These are phyloP conservation scores for Combretum micranthum DNA, from an alignment of 345 rosid genomes.

Conservation along the genomic window DNA sequence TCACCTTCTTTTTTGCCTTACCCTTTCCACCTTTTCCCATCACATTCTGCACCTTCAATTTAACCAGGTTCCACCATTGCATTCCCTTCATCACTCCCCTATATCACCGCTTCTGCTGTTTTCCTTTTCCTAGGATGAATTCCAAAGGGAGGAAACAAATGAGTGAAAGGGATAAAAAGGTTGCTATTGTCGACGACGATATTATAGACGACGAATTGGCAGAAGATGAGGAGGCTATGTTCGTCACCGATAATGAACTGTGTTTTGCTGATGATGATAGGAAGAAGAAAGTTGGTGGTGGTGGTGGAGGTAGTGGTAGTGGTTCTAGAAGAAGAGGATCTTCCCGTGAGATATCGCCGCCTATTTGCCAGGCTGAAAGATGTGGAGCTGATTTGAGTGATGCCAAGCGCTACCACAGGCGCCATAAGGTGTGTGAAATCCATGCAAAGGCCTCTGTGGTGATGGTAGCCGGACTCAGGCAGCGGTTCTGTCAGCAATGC, in stretches of 20 bases:
- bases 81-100: conserved; percentile 3
- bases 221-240: conserved; percentile 31
- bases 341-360: conserved; percentile 23
- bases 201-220: conserved; percentile 48
- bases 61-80: conserved; percentile 1
- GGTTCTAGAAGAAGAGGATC: conserved; percentile 25
- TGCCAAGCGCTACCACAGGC: conserved; percentile 69
- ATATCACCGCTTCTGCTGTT: not conserved
- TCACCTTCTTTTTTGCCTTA: conserved; percentile 4
- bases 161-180: conserved; percentile 21
- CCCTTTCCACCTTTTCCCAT: conserved; percentile 4
- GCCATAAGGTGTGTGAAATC: conserved; percentile 84
- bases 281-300: conserved; percentile 23
- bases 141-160: conserved; percentile 24
- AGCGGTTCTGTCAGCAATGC: conserved; percentile 91
- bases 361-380: conserved; percentile 60
- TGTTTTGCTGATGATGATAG: conserved; percentile 29
- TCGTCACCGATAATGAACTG: conserved; percentile 5
- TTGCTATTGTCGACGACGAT: conserved; percentile 28
- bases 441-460: conserved; percentile 69
- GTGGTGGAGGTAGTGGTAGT: conserved; percentile 8
- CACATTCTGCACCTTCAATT: conserved; percentile 8
- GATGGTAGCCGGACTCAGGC: conserved; percentile 52
- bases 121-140: conserved; percentile 22
- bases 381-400: conserved; percentile 59